phyloP scores from a whole-genome alignment of 352 stramenopile genomes.

The Discostella stelligera region DNA sequence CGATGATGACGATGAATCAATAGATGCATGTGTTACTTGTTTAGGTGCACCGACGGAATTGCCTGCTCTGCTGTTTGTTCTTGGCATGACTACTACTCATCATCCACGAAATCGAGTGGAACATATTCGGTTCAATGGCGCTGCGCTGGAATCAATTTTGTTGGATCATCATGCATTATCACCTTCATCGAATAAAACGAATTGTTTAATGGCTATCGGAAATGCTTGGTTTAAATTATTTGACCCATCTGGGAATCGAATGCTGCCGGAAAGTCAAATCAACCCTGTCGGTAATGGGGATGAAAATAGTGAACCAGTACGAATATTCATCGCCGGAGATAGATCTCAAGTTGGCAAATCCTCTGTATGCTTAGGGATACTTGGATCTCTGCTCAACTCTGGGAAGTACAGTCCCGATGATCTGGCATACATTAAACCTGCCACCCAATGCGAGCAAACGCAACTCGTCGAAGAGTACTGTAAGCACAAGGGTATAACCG shows the following conservation, averaged over 20 bases:
- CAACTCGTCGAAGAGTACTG: constrained; percentile 94
- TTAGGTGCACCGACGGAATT: constrained; percentile 36
- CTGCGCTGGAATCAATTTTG: constrained; percentile 23
- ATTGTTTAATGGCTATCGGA: constrained; percentile 9
- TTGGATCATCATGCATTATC: background rate
- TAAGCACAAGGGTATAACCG: constrained; percentile 85
- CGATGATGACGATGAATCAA: constrained; percentile 36
- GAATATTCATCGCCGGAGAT: constrained; percentile 81
- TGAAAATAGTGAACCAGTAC: constrained; percentile 19
- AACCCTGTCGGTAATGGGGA: background rate
- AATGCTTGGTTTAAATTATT: constrained; percentile 33
- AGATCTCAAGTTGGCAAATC: constrained; percentile 93
- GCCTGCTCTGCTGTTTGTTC: constrained; percentile 22
- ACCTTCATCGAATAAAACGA: background rate
- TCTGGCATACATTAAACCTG: constrained; percentile 97
- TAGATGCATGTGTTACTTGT: constrained; percentile 31
- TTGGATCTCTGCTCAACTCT: constrained; percentile 87
- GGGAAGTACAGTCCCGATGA: constrained; percentile 58
- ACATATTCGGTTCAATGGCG: constrained; percentile 17
- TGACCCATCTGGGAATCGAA: constrained; percentile 16
- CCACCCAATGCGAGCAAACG: constrained; percentile 93
- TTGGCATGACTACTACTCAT: background rate
- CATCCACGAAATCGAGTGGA: constrained; percentile 13
- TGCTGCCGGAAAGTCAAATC: constrained; percentile 2
- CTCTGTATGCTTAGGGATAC: constrained; percentile 91